Evolutionary conservation across 441 rosid species (phyloP), one percentile per base, ranked within the genome.

Genomic region (California macrophylla): DNA sequence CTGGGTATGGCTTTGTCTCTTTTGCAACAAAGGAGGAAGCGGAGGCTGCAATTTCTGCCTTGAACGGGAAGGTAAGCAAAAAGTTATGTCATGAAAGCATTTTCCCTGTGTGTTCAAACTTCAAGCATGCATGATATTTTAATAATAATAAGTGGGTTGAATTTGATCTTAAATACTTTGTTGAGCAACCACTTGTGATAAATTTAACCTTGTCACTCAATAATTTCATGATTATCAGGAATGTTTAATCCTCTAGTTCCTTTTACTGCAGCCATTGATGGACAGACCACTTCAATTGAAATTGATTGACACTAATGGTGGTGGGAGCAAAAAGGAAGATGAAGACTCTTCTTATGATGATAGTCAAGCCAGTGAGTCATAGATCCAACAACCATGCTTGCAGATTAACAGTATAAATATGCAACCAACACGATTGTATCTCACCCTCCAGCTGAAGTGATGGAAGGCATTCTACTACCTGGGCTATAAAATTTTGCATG

Each of bases 1-100:
- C 90, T 0, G 97, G 97, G 3, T 90, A 89, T 69, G 97, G 97
- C 60, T 93, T 89, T 81, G 94, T 93, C 64, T 90, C 97, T 0
- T 91, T 91, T 79, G 79, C 84, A 74, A 84, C 94, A 16, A 86
- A 78, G 74, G 94, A 91, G 73, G 96, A 93, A 80, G 96, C 97
- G n/a, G 91, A 84, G 74, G 85, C 83, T 62, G 97, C 93, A 38
- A 71, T 86, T 79, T 81, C 90, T 25, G 80, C 87, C 56, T 80
- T 89, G 20, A 74, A 85, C 80, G 96, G 91, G 69, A 86, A 91
- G 96, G 97, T 93, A 89, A 78, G 56, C 30, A 67, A 63, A 61
- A 63, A 24, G 13, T 30, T 70, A 16, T 15, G 30, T 25, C 8
- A 1, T 26, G 10, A 6, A 9, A 6, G 13, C 47, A 0, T 12